phyloP scores from a whole-genome alignment of 169 alveolate genomes.

The Plasmodium fragile region DNA sequence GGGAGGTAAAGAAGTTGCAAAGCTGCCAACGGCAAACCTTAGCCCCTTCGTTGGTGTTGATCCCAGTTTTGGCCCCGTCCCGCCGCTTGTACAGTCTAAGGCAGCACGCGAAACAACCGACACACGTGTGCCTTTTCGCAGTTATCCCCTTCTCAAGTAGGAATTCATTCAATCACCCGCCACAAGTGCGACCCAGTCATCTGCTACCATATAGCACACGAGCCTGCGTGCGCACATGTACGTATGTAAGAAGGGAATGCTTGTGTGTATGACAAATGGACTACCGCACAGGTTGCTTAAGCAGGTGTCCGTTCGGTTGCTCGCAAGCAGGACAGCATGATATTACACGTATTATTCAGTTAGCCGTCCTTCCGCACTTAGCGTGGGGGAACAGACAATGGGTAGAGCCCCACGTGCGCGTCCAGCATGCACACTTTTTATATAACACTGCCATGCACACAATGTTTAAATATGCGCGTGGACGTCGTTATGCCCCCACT shows the following conservation, averaged over 20 bases:
- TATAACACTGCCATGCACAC: neutral
- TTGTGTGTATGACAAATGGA: neutral
- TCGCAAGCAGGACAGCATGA: neutral
- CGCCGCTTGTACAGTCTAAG: neutral
- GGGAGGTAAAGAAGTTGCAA: neutral
- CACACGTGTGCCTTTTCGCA: neutral
- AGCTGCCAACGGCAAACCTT: neutral
- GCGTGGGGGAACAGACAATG: neutral
- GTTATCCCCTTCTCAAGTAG: neutral
- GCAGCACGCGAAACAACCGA: neutral
- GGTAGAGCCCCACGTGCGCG: neutral
- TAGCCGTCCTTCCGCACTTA: neutral
- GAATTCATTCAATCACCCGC: neutral
- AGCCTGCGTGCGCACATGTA: neutral
- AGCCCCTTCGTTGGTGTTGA: neutral
- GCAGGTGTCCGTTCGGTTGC: neutral
- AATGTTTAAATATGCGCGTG: neutral
- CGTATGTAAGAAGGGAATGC: neutral
- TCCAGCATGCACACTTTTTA: neutral
- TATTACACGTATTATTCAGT: neutral
- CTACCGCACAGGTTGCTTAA: neutral
- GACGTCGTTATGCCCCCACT: neutral
- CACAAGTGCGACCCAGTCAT: neutral
- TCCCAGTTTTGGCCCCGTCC: neutral
- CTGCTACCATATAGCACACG: neutral